Percentiles rank a stretch among this genome's conserved stretches.
These are phyloP conservation scores for Mycosphaerella sp. DNA, from an alignment of 2,329 filamentous ascomycete species.

Conservation along the genomic window DNA sequence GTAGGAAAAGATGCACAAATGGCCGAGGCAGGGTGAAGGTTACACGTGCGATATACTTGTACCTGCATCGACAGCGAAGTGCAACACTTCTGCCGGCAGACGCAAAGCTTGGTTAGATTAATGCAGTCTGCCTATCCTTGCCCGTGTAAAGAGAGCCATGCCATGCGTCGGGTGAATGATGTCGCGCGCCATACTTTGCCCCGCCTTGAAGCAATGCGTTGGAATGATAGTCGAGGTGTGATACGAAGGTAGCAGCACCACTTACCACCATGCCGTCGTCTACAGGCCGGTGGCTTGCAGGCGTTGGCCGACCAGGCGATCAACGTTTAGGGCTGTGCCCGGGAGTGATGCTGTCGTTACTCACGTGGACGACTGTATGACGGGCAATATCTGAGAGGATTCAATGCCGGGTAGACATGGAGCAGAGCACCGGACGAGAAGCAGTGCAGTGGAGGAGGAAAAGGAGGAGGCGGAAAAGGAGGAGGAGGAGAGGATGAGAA, in stretches of 20 bases:
- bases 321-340: background rate
- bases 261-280: background rate
- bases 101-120: slow-evolving; percentile 11
- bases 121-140: background rate
- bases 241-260: background rate
- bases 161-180: background rate
- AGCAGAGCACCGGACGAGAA: too few relatives aligned
- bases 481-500: too few relatives aligned
- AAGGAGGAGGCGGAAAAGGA: too few relatives aligned
- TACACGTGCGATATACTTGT: slow-evolving; percentile 10
- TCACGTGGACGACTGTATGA: background rate
- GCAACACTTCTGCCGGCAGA: background rate
- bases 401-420: background rate
- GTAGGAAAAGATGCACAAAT: background rate
- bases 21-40: background rate
- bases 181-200: background rate
- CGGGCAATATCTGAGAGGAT: background rate
- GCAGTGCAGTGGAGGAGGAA: too few relatives aligned
- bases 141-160: background rate
- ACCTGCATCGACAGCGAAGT: slow-evolving; percentile 9
- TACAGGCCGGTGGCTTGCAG: background rate
- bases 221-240: background rate
- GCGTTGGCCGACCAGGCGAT: background rate
- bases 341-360: background rate
- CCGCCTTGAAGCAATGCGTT: background rate